phyloP scores from a whole-genome alignment of 495 filamentous ascomycete species.

The Hypomontagnella monticulosa region DNA sequence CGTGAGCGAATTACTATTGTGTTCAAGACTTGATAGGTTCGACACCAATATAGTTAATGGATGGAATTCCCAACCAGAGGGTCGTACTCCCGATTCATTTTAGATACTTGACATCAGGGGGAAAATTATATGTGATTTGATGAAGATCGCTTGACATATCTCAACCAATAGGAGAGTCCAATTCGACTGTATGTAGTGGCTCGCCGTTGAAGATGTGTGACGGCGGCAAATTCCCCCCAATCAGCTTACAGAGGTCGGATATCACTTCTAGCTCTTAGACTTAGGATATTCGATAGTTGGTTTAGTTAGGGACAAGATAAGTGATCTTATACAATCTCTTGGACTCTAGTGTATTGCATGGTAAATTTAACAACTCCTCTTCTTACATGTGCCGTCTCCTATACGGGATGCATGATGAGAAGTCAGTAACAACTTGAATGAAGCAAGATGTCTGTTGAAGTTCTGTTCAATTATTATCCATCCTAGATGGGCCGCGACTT shows the following conservation, averaged over 20 bases:
- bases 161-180: slow-evolving; percentile 5
- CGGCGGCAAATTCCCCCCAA: slow-evolving; percentile 3
- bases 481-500: no score
- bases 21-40: background rate
- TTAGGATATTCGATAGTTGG: background rate
- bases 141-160: background rate
- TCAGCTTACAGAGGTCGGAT: background rate
- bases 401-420: no score
- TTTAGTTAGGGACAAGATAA: background rate
- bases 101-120: background rate
- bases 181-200: background rate
- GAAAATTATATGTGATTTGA: no score
- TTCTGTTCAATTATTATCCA: no score
- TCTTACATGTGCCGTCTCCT: no score
- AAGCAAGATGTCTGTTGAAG: no score
- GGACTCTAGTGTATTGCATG: no score
- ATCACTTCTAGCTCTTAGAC: background rate
- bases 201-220: background rate
- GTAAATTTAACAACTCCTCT: no score
- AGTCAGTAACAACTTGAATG: no score
- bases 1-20: background rate
- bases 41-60: no score
- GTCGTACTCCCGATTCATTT: background rate
- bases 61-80: background rate
- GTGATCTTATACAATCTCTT: no score